These are phyloP conservation scores for Venturia effusa DNA, from an alignment of 2,329 filamentous ascomycete species.

Conservation along the genomic window DNA sequence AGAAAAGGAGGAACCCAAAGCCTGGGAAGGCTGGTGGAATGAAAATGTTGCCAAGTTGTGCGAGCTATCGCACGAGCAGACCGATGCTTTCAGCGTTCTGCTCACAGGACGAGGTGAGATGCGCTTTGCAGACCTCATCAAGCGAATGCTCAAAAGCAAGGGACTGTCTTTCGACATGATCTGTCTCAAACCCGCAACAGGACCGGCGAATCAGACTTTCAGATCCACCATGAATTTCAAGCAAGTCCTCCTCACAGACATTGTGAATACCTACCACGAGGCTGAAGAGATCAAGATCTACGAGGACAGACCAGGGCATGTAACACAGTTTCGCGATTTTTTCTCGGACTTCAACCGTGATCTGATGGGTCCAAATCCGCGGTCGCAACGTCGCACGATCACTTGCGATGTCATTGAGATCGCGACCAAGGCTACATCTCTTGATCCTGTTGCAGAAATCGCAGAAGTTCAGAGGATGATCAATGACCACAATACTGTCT, in stretches of 20 bases:
- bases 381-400: constrained; percentile 52
- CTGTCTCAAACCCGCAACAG: constrained; percentile 73
- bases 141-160: constrained; percentile 68
- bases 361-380: constrained; percentile 30
- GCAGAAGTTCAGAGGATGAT: constrained; percentile 82
- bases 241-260: constrained; percentile 65
- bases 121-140: constrained; percentile 67
- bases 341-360: constrained; percentile 65
- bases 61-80: constrained; percentile 67
- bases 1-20: constrained; percentile 69
- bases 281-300: constrained; percentile 71
- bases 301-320: constrained; percentile 54
- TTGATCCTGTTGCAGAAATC: constrained; percentile 70
- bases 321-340: constrained; percentile 76
- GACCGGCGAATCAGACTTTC: constrained; percentile 71
- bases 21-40: constrained; percentile 95
- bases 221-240: constrained; percentile 85
- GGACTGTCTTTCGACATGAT: constrained; percentile 80
- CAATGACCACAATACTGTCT: constrained; percentile 66
- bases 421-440: constrained; percentile 57
- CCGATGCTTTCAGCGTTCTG: constrained; percentile 73
- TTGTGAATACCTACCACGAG: constrained; percentile 75
- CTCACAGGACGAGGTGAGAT: constrained; percentile 76
- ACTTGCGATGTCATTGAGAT: constrained; percentile 78
- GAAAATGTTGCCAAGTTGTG: constrained; percentile 77